Evolutionary conservation across 129 eudicot genomes (phyloP).

Genomic region (Logfia minima): DNA sequence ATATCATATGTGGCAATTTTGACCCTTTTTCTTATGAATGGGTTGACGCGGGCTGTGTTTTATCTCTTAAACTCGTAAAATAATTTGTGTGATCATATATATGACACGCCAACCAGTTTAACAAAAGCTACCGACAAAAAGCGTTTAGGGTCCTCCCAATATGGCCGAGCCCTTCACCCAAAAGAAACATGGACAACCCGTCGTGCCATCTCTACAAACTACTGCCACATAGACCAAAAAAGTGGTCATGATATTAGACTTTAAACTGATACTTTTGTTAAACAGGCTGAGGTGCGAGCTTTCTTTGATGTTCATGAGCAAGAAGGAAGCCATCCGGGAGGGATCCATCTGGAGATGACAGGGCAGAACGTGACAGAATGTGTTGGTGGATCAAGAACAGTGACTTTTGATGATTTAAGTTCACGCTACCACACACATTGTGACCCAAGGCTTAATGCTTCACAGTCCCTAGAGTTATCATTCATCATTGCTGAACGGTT

Average conservation of each 20-base stretch:
- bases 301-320: slow-evolving; percentile 81
- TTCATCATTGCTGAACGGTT: slow-evolving; percentile 59
- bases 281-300: slow-evolving; percentile 70
- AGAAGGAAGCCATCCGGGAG: slow-evolving; percentile 74
- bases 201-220: not conserved
- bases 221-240: not conserved
- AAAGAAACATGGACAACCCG: not conserved
- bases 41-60: too few relatives aligned
- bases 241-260: not conserved
- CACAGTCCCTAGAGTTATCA: slow-evolving; percentile 60
- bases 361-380: slow-evolving; percentile 71
- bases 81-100: not conserved
- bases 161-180: too few relatives aligned
- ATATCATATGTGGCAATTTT: slow-evolving; percentile 1
- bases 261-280: not conserved
- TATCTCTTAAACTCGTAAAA: too few relatives aligned
- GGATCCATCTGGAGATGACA: slow-evolving; percentile 68
- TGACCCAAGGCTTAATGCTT: slow-evolving; percentile 68
- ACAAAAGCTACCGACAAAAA: too few relatives aligned
- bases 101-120: too few relatives aligned
- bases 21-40: too few relatives aligned
- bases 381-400: slow-evolving; percentile 65
- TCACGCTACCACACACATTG: slow-evolving; percentile 75
- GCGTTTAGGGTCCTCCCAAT: too few relatives aligned
- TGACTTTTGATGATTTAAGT: slow-evolving; percentile 60